Evolutionary conservation across 2,329 filamentous ascomycete species (phyloP), one percentile per base, ranked within the genome.

Genomic region (Xylariaceae sp.): DNA sequence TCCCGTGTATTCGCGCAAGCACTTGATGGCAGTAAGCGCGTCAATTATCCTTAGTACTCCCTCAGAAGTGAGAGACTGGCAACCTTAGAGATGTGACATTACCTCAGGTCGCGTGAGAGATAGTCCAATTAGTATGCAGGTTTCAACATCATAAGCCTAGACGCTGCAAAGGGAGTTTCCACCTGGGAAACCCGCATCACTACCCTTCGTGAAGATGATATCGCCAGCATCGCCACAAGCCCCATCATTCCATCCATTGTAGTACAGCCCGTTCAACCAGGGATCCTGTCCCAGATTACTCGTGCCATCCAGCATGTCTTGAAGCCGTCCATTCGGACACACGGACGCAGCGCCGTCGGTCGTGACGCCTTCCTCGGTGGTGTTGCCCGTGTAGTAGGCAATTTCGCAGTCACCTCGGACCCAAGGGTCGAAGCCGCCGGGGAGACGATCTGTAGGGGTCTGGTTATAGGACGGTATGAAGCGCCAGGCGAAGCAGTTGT

Each of bases 211-310:
- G 24, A 67, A 69, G 5, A 64, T 34, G 8, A 58, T 61, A n/a
- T 52, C 26, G 9, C 56, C 56, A 3, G 67, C 60, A 34, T 56
- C 56, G 8, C 64, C 66, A 47, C 69, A 71, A 23, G 66, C 62
- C 6, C 69, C 69, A 46, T 69, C 55, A 45, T 71, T 71, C 69
- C 69, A 71, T n/a, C 69, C 69, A 23, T 70, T 65, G 48, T 67
- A 70, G 55, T 67, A 71, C 28, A 71, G 51, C 5, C 66, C 55
- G 14, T 57, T 62, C 57, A 66, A 37, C 65, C 65, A 41, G 29
- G 26, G n/a, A 41, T 56, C 40, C 4, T 29, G 28, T 29, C 40
- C 24, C 23, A 14, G 49, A 24, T 66, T 64, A 31, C 43, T 53
- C 24, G 63, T 62, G 6, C 63, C 48, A 34, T 60, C 58, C 4